Base-by-base conservation (phyloP, 495 filamentous ascomycete species). In the Neurospora sp. region DNA sequence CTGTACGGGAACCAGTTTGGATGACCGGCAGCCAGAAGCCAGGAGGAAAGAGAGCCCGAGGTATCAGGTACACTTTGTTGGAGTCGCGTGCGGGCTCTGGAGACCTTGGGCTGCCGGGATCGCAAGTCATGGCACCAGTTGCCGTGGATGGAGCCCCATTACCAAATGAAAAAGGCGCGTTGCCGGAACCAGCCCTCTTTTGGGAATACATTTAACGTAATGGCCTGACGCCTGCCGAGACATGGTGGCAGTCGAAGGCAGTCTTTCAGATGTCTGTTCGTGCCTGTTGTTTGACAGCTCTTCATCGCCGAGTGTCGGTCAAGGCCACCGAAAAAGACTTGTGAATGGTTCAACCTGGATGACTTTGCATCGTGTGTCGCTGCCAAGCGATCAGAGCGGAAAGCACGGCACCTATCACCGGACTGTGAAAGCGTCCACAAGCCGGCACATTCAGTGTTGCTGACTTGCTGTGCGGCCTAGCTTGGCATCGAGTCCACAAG, bases 171-270 rank as follows among this genome's bases (percentile, higher is more conserved):
- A 86, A 84, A 79, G 74, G 77, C 68, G 71, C 71, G 71, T 71
- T 73, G 72, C 74, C 77, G 74, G 79, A 75, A 73, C 77, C 69
- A 72, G 75, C 77, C 75, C 81, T 78, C 73, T 42, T 77, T 80
- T 73, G 78, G 78, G 79, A 82, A 81, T 84, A 82, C 80, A 76
- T 82, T 77, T 86, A 83, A 86, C 84, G 84, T 86, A 86, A 86
- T 86, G 80, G 80, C 74, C 53, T 77, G 80, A 76, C 80, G 77
- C 74, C 73, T 80, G 75, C 80, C 83, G 80, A 83, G 77, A 80
- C 80, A 78, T 31, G 41, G n/a, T 31, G 41, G n/a, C 31, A 68
- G 35, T 71, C 16, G 18, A 27, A 14, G 70, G 22, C 70, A 69
- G 69, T 35, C 72, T 68, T 61, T 71, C 44, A 38, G 47, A 72